These are phyloP conservation scores for Vaccinium corymbosum DNA, from an alignment of 148 eudicot species.

Conservation along the genomic window DNA sequence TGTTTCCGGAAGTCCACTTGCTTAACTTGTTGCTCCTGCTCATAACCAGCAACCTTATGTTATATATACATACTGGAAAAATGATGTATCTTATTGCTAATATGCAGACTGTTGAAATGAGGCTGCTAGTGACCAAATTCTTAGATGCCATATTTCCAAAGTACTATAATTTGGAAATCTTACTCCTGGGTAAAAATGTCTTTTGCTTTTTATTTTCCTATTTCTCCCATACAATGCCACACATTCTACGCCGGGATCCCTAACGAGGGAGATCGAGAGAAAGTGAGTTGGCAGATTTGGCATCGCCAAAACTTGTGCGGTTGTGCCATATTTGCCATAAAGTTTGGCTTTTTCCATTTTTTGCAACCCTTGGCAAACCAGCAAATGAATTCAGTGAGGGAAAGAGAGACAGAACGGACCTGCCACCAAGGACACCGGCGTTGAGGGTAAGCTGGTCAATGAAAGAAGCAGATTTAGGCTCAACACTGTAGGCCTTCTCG, in stretches of 20 bases:
- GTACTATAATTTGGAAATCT: background rate
- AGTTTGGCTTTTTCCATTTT: background rate
- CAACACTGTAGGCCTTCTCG: conserved; percentile 86
- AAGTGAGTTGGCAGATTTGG: background rate
- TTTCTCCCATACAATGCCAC: background rate
- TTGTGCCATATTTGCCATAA: background rate
- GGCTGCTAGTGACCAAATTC: background rate
- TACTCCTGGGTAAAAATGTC: background rate
- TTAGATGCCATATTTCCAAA: background rate
- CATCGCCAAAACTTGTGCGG: background rate
- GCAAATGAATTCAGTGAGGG: background rate
- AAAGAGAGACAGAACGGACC: conserved; percentile 32
- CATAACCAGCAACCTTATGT: conserved; percentile 8
- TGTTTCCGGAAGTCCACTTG: conserved; percentile 59
- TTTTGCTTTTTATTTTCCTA: background rate
- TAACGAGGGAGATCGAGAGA: background rate
- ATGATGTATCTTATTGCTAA: background rate
- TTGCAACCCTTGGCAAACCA: background rate
- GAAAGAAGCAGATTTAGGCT: conserved; percentile 68
- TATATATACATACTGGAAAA: background rate
- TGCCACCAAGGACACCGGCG: conserved; percentile 81
- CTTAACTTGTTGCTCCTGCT: conserved; percentile 58
- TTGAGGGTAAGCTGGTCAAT: conserved; percentile 69
- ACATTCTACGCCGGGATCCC: background rate
- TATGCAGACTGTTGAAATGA: background rate